Conservation (phyloP, 768 basidiomycete species). For the Termitomyces sp. region DNA sequence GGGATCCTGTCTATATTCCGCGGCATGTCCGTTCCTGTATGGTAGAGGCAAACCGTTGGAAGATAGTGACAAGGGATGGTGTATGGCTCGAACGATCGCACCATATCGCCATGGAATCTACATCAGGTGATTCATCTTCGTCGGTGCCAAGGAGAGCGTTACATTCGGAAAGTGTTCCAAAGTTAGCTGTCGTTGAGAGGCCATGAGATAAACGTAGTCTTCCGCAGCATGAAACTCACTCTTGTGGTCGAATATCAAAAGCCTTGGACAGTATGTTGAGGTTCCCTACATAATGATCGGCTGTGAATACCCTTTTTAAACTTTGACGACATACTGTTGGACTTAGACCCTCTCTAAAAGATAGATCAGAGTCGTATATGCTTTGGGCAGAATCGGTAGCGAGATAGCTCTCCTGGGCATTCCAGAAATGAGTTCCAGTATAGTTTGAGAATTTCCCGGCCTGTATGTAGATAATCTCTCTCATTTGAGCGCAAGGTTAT, state of each 20-base stretch:
- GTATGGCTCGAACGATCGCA: constrained; percentile 7
- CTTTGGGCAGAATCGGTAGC: constrained; percentile 38
- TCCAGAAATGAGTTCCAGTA: constrained; percentile 77
- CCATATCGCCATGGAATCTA: constrained; percentile 15
- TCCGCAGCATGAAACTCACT: constrained; percentile 29
- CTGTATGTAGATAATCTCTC: constrained; percentile 76
- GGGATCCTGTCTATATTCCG: constrained; percentile 46
- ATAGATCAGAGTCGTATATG: constrained; percentile 47
- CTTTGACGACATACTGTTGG: constrained; percentile 33
- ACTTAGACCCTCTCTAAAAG: constrained; percentile 60
- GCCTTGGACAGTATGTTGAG: constrained; percentile 51
- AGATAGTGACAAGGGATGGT: not conserved
- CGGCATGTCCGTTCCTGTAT: constrained; percentile 38
- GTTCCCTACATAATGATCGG: constrained; percentile 29
- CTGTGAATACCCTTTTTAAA: not conserved
- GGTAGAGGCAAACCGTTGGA: not conserved
- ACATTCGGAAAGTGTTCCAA: constrained; percentile 48
- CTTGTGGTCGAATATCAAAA: constrained; percentile 65
- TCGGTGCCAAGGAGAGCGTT: constrained; percentile 34
- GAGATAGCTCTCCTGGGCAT: constrained; percentile 70
- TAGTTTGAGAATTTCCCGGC: constrained; percentile 65
- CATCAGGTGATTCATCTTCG: constrained; percentile 15
- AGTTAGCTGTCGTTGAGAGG: constrained; percentile 45
- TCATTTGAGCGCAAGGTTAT: constrained; percentile 49
- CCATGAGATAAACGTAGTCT: not conserved